phyloP scores from a whole-genome alignment of 1,284 basidiomycete genomes.

The Sanghuangporus weigelae region DNA sequence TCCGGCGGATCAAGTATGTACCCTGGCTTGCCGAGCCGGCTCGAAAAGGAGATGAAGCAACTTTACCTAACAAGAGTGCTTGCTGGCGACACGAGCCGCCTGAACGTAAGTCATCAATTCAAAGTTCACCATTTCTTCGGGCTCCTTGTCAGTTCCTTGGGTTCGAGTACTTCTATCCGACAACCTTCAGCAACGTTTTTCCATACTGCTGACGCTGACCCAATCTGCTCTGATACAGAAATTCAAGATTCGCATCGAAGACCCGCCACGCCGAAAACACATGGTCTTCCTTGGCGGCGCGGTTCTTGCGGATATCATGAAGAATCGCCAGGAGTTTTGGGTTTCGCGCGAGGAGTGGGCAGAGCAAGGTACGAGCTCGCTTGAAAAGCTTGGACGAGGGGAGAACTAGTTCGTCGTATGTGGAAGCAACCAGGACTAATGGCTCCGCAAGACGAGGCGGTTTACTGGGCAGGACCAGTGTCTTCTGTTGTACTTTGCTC shows the following conservation, averaged over 20 bases:
- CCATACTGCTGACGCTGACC: background rate
- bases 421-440: background rate
- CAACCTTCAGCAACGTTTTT: no score
- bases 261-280: constrained; percentile 96
- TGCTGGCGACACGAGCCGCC: constrained; percentile 74
- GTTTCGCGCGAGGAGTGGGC: constrained; percentile 90
- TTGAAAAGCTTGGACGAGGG: constrained; percentile 79
- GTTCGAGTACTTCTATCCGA: background rate
- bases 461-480: no score
- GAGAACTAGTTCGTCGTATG: constrained; percentile 37
- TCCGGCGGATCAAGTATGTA: constrained; percentile 99
- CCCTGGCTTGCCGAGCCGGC: constrained; percentile 90
- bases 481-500: no score
- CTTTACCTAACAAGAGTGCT: constrained; percentile 90
- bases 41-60: constrained; percentile 99
- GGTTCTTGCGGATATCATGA: constrained; percentile 98
- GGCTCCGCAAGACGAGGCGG: no score
- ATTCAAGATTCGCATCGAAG: constrained; percentile 99
- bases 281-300: constrained; percentile 99
- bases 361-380: constrained; percentile 75
- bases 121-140: constrained; percentile 3
- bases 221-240: constrained; percentile 50
- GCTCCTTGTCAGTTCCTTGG: background rate
- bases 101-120: constrained; percentile 62
- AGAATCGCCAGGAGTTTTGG: constrained; percentile 92